Base-by-base conservation (phyloP, 345 rosid species). In the Dipteronia sinensis region DNA sequence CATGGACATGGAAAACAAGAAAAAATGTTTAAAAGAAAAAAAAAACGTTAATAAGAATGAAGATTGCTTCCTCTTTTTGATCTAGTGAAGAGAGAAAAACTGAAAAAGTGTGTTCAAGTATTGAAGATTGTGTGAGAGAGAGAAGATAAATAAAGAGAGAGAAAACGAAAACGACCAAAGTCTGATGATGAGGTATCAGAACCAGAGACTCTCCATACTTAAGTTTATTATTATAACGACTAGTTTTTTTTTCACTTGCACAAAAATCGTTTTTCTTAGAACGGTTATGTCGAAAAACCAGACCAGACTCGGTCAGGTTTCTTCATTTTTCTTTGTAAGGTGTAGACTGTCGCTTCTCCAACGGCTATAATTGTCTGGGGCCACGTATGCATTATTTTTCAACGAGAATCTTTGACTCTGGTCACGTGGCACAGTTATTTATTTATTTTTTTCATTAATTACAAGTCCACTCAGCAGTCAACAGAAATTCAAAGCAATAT, bases 1-100 rank as follows among this genome's bases (percentile, higher is more conserved):
- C 88, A 86, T 86, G 79, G 83, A 82, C 71, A 61, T 23, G 53
- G 55, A 80, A 83, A 65, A 74, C 74, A 72, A 73, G 65, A 38
- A 55, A 79, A 74, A 58, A 38, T 9, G 65, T 20, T 40, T n/a
- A 76, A 77, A 71, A 71, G 71, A 74, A 75, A 17, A 16, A 40
- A 20, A 17, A 65, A 34, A 4, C 34, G 8, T 42, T 42, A 72
- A 77, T 44, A 74, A 64, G 16, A 64, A 47, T 15, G 38, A 42
- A 42, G 38, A 49, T 46, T 73, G 58, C 49, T 76, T 75, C 71
- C 63, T 51, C n/a, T 59, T 59, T 79, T 42, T 42, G 46, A 56
- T 65, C 16, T 19, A 65, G 81, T 58, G 46, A 73, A 56, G 61
- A n/a, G 67, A 38, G 75, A 47, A 16, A 27, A 61, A n/a, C 38